Evolutionary conservation across 192 early-diverging fungal species (phyloP).

Genomic region (Coemansia javaensis): DNA sequence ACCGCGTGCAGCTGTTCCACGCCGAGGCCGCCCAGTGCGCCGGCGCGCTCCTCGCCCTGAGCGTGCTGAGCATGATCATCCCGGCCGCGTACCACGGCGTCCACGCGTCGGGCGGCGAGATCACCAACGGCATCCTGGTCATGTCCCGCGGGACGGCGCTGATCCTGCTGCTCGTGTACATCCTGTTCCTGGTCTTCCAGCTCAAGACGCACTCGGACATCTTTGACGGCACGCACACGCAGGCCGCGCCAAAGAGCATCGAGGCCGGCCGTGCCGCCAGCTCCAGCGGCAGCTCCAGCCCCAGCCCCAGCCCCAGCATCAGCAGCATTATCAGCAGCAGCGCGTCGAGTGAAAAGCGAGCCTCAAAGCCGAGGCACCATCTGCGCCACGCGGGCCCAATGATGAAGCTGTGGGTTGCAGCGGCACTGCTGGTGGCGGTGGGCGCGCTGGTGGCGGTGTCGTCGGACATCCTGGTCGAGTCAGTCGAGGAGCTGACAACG

Average conservation of each 20-base stretch:
- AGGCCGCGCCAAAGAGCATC: no score
- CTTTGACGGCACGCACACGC: slow-evolving; percentile 32
- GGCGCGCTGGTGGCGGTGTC: slow-evolving; percentile 70
- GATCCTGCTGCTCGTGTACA: slow-evolving; percentile 63
- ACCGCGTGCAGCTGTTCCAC: slow-evolving; percentile 63
- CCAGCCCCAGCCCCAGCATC: slow-evolving; percentile 4
- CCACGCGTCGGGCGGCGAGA: slow-evolving; percentile 41
- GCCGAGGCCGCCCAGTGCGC: slow-evolving; percentile 68
- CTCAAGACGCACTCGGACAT: slow-evolving; percentile 72
- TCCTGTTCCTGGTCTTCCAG: slow-evolving; percentile 76
- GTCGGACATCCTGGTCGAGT: slow-evolving; percentile 77
- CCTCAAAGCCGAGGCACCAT: slow-evolving; percentile 2
- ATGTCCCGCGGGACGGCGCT: slow-evolving; percentile 66
- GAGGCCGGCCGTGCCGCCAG: no score
- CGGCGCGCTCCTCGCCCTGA: slow-evolving; percentile 59
- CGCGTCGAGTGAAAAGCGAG: no score
- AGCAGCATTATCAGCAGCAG: not conserved
- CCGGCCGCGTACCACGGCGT: slow-evolving; percentile 66
- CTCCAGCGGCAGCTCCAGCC: not conserved
- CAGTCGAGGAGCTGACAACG: slow-evolving; percentile 50
- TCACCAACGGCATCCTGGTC: slow-evolving; percentile 52
- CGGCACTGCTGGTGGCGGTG: slow-evolving; percentile 54
- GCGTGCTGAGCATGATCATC: slow-evolving; percentile 61
- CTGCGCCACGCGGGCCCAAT: slow-evolving; percentile 42
- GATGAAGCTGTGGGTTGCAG: slow-evolving; percentile 56